phyloP scores from a whole-genome alignment of 306 rosid genomes.

The Parietaria judaica region DNA sequence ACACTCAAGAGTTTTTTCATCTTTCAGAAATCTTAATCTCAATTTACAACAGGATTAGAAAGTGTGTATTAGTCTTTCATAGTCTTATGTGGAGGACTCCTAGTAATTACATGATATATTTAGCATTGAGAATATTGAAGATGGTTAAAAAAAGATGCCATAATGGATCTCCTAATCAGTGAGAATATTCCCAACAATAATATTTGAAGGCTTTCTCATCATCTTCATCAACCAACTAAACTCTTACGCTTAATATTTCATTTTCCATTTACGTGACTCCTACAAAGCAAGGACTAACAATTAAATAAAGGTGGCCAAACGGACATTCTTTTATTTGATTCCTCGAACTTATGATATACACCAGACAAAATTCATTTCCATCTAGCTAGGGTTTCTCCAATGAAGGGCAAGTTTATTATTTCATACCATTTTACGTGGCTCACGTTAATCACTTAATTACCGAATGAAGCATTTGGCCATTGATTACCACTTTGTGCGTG shows the following conservation, averaged over 20 bases:
- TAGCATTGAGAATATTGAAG: neutral
- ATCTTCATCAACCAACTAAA: neutral
- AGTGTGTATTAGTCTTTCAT: too few relatives aligned
- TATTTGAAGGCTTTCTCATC: neutral
- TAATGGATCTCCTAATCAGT: neutral
- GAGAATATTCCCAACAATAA: neutral
- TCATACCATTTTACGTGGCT: neutral
- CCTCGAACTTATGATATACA: neutral
- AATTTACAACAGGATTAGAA: too few relatives aligned
- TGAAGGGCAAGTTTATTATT: neutral
- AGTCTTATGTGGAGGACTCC: too few relatives aligned
- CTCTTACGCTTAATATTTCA: neutral
- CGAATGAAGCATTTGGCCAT: neutral
- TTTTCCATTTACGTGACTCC: neutral
- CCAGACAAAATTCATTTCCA: neutral
- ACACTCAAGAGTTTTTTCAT: neutral
- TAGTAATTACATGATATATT: neutral
- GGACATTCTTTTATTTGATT: slow-evolving; percentile 3
- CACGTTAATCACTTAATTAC: neutral
- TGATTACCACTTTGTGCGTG: neutral
- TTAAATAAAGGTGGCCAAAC: neutral
- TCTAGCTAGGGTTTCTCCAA: neutral
- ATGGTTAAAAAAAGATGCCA: slow-evolving; percentile 2
- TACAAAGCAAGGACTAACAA: slow-evolving; percentile 10
- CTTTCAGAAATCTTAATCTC: neutral